These are phyloP conservation scores for Pythium myriotylum DNA, from an alignment of 352 stramenopile species.

Conservation along the genomic window DNA sequence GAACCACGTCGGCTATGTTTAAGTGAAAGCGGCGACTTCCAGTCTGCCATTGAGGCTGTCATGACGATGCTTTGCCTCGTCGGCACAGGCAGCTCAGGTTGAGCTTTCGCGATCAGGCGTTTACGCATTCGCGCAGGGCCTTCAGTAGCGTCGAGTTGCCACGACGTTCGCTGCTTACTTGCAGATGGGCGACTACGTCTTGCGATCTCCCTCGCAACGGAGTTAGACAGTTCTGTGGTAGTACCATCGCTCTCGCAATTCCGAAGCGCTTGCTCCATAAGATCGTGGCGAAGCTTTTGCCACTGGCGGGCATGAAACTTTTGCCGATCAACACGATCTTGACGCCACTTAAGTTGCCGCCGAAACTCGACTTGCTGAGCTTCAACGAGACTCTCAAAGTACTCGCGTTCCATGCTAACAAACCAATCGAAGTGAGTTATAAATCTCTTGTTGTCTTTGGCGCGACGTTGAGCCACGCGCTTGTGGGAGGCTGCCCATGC, in stretches of 20 bases:
- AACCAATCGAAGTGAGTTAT: slow-evolving; percentile 46
- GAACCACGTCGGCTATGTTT: not conserved
- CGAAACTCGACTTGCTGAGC: slow-evolving; percentile 55
- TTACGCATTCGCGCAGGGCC: slow-evolving; percentile 71
- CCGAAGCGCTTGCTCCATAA: slow-evolving; percentile 34
- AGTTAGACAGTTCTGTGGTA: not conserved
- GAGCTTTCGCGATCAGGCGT: slow-evolving; percentile 33
- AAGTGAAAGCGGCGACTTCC: not conserved
- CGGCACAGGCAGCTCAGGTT: not conserved
- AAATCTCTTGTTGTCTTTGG: slow-evolving; percentile 53
- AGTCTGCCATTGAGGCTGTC: not conserved
- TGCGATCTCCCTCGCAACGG: slow-evolving; percentile 6
- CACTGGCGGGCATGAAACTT: slow-evolving; percentile 68
- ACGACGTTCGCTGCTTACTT: slow-evolving; percentile 16
- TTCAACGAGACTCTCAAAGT: slow-evolving; percentile 41
- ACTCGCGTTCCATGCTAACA: slow-evolving; percentile 35
- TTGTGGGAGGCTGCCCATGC: slow-evolving; percentile 56
- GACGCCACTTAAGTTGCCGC: slow-evolving; percentile 63
- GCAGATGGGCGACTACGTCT: not conserved
- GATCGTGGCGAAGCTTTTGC: slow-evolving; percentile 37
- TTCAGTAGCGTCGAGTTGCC: slow-evolving; percentile 70
- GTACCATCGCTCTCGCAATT: slow-evolving; percentile 11
- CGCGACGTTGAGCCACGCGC: slow-evolving; percentile 27
- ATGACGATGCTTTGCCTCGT: not conserved
- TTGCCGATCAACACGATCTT: slow-evolving; percentile 64